Evolutionary conservation across 2,329 filamentous ascomycete species (phyloP).

Genomic region (Annulohypoxylon truncatum): DNA sequence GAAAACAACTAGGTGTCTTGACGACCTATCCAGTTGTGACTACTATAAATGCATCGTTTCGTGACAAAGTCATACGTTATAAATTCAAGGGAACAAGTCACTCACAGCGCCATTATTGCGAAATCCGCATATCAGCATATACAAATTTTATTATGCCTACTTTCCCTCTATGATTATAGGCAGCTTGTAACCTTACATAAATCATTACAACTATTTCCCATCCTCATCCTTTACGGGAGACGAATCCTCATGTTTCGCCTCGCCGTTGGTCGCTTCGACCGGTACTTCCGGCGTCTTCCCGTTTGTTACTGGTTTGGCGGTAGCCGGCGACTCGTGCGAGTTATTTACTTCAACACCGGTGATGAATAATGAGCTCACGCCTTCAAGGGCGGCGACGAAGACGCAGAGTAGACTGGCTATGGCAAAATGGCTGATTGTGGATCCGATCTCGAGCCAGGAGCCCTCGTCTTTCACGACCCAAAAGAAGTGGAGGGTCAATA

Average conservation of each 20-base stretch:
- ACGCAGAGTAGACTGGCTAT: slow-evolving; percentile 91
- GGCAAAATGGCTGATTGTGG: slow-evolving; percentile 93
- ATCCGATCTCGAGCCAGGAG: slow-evolving; percentile 97
- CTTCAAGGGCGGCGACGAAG: slow-evolving; percentile 90
- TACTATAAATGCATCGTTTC: too few relatives aligned
- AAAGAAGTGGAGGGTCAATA: slow-evolving; percentile 95
- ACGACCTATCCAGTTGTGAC: too few relatives aligned
- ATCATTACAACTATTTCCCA: slow-evolving; percentile 20
- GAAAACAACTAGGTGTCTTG: too few relatives aligned
- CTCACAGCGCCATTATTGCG: neutral
- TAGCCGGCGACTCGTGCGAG: slow-evolving; percentile 19
- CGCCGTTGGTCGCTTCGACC: slow-evolving; percentile 18
- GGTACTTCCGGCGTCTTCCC: slow-evolving; percentile 22
- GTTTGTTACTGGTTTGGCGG: slow-evolving; percentile 4
- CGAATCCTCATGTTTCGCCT: slow-evolving; percentile 13
- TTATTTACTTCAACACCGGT: slow-evolving; percentile 77
- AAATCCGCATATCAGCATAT: slow-evolving; percentile 11
- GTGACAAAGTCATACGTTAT: neutral
- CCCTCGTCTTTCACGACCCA: slow-evolving; percentile 98
- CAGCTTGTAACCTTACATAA: neutral
- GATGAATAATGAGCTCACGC: slow-evolving; percentile 85
- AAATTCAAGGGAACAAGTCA: neutral
- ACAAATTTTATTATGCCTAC: slow-evolving; percentile 21
- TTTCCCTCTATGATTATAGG: slow-evolving; percentile 3
- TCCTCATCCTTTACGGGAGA: slow-evolving; percentile 12